phyloP scores from a whole-genome alignment of 768 basidiomycete species.

The Collybia sp. region DNA sequence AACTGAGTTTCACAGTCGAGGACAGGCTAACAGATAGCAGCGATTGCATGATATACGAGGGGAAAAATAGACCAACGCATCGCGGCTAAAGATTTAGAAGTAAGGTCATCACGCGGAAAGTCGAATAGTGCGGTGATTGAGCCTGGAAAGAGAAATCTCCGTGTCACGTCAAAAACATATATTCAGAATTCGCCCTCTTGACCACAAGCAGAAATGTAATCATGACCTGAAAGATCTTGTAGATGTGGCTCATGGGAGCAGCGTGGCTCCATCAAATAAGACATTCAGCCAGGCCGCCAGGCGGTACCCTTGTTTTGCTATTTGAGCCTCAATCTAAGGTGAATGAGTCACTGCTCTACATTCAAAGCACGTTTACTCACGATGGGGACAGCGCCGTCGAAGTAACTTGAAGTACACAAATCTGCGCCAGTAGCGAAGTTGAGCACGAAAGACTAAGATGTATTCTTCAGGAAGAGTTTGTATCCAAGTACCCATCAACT shows the following conservation, averaged over 20 bases:
- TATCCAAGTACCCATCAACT: conserved; percentile 5
- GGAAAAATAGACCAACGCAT: too few relatives aligned
- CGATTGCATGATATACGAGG: too few relatives aligned
- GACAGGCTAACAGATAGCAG: too few relatives aligned
- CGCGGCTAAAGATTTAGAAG: too few relatives aligned
- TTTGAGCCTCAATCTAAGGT: conserved; percentile 35
- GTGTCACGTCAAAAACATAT: too few relatives aligned
- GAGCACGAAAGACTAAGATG: conserved; percentile 36
- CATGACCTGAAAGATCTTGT: background rate
- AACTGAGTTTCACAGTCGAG: too few relatives aligned
- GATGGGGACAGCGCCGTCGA: conserved; percentile 27
- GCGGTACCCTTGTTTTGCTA: conserved; percentile 43
- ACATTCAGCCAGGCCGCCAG: conserved; percentile 49
- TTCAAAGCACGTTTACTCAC: conserved; percentile 14
- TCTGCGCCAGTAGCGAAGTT: conserved; percentile 32
- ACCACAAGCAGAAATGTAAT: background rate
- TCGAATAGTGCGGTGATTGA: too few relatives aligned
- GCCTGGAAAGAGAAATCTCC: too few relatives aligned
- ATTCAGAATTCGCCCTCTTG: too few relatives aligned
- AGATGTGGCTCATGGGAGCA: conserved; percentile 24
- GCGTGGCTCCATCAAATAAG: conserved; percentile 35
- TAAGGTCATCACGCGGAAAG: too few relatives aligned
- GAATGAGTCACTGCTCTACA: background rate
- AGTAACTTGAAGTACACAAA: conserved; percentile 39
- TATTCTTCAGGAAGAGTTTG: background rate